These are phyloP conservation scores for Rosa rugosa DNA, from an alignment of 306 rosid species.

Conservation along the genomic window DNA sequence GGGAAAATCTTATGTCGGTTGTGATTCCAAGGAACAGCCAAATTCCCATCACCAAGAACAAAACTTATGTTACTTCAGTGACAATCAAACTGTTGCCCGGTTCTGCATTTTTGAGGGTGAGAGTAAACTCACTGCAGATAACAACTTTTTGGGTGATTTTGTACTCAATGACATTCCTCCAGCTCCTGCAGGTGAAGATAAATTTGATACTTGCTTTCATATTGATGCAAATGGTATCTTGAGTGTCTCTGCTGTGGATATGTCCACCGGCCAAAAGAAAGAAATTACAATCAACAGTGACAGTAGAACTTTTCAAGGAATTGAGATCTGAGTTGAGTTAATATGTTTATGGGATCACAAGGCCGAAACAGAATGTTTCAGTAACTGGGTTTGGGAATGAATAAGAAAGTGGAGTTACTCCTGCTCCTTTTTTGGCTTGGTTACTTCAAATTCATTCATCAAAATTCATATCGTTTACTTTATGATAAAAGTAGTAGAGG, in stretches of 20 bases:
- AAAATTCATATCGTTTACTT: too few species aligned
- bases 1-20: too few species aligned
- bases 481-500: too few species aligned
- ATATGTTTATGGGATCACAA: too few species aligned
- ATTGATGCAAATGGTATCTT: neutral
- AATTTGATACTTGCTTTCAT: neutral
- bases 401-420: too few species aligned
- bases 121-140: neutral
- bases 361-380: too few species aligned
- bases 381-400: too few species aligned
- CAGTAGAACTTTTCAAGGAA: neutral
- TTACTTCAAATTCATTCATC: too few species aligned
- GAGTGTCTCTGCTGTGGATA: neutral
- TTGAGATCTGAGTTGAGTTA: too few species aligned
- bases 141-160: neutral
- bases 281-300: neutral
- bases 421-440: too few species aligned
- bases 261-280: neutral
- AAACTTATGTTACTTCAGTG: accelerated
- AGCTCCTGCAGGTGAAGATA: neutral
- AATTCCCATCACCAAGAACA: neutral
- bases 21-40: neutral
- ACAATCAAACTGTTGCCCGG: neutral
- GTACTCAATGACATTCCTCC: neutral
- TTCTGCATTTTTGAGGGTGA: neutral